Percentiles rank a stretch among this genome's conserved stretches.
These are phyloP conservation scores for Pseudocercospora vitis DNA, from an alignment of 2,329 filamentous ascomycete genomes.

Conservation along the genomic window DNA sequence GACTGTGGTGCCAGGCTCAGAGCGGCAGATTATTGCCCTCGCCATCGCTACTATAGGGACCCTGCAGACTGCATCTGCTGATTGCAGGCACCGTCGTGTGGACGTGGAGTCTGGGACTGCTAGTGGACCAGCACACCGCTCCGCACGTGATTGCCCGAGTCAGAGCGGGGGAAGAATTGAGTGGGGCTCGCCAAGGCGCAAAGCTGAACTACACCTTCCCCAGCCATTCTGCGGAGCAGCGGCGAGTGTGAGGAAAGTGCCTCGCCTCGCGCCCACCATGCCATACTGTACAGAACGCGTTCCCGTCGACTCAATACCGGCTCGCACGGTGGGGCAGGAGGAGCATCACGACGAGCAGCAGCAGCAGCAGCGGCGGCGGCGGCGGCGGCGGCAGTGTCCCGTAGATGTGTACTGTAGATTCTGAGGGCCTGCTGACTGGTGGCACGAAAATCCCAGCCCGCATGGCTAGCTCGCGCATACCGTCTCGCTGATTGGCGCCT, in stretches of 20 bases:
- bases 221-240: not conserved
- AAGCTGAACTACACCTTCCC: not conserved
- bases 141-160: no score
- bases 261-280: not conserved
- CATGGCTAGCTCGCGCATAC: constrained; percentile 2
- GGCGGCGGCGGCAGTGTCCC: no score
- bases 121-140: no score
- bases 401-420: not conserved
- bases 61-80: constrained; percentile 12
- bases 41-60: constrained; percentile 11
- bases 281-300: no score
- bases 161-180: not conserved
- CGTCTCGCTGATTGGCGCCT: constrained; percentile 6
- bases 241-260: not conserved
- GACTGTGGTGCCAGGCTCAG: constrained; percentile 5
- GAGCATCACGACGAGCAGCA: constrained; percentile 18
- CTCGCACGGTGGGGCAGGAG: no score
- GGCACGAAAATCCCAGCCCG: not conserved
- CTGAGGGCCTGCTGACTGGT: not conserved
- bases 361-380: no score
- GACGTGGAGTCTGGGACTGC: not conserved
- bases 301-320: no score
- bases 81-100: not conserved
- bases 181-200: constrained; percentile 2
- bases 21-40: constrained; percentile 1